A percentile compares a stretch with the other conserved stretches of the same genome.
Conservation (phyloP, 148 eudicot species). For the Amaranthus palmeri region DNA sequence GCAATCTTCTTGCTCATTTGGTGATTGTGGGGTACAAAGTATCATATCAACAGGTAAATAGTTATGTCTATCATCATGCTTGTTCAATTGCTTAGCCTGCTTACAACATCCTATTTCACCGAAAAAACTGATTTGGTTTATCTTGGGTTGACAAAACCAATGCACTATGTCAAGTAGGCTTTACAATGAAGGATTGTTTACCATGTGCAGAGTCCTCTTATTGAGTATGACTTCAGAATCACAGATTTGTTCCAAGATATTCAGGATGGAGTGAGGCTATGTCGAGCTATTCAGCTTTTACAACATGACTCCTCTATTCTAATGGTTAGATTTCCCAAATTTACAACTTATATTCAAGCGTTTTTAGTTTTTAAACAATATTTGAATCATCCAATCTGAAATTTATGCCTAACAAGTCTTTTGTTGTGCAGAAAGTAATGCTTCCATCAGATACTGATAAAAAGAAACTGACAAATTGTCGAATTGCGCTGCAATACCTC, state of each 20-base stretch:
- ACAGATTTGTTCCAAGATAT: slow-evolving; percentile 72
- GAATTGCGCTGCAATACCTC: slow-evolving; percentile 63
- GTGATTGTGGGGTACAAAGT: slow-evolving; percentile 83
- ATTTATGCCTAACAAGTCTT: neutral
- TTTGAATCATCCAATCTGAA: neutral
- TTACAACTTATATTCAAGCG: neutral
- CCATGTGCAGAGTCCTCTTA: slow-evolving; percentile 59
- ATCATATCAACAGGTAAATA: slow-evolving; percentile 70
- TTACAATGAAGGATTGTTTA: neutral
- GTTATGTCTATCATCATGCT: neutral
- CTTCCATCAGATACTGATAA: slow-evolving; percentile 74
- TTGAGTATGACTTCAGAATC: slow-evolving; percentile 72
- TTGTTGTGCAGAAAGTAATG: slow-evolving; percentile 64
- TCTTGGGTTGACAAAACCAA: neutral
- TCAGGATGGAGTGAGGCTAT: slow-evolving; percentile 80
- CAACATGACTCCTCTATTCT: slow-evolving; percentile 69
- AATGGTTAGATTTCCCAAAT: slow-evolving; percentile 41
- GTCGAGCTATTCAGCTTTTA: slow-evolving; percentile 83
- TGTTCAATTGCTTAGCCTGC: neutral
- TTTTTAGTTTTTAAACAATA: slow-evolving; percentile 3
- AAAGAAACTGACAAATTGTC: slow-evolving; percentile 70
- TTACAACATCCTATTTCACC: neutral
- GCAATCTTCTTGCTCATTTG: slow-evolving; percentile 86
- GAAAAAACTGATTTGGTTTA: neutral
- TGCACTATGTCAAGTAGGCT: neutral